Evolutionary conservation across 768 basidiomycete species (phyloP).

Genomic region (Termitomyces sp.): DNA sequence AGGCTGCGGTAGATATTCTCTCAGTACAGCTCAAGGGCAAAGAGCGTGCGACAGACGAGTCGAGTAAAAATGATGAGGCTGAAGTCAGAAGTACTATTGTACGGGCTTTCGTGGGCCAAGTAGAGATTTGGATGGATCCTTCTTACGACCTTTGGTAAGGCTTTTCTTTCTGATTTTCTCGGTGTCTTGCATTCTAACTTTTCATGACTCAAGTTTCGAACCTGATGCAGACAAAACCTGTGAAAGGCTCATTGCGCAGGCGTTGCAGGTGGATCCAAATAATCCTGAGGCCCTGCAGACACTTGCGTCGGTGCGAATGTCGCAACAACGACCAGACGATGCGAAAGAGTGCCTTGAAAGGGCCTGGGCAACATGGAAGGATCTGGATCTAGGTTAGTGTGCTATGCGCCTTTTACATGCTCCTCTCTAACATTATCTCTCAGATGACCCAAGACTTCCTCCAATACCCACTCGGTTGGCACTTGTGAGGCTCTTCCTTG

Average conservation of each 20-base stretch:
- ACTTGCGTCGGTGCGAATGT: slow-evolving; percentile 85
- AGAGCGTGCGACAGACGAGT: slow-evolving; percentile 44
- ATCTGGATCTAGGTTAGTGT: slow-evolving; percentile 49
- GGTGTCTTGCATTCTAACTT: not conserved
- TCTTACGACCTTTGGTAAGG: slow-evolving; percentile 81
- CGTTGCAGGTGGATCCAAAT: slow-evolving; percentile 67
- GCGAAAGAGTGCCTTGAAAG: slow-evolving; percentile 68
- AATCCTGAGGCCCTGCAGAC: slow-evolving; percentile 79
- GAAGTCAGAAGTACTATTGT: slow-evolving; percentile 70
- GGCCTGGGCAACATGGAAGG: slow-evolving; percentile 69
- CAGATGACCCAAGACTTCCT: slow-evolving; percentile 69
- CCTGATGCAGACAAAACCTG: slow-evolving; percentile 80
- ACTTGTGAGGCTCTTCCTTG: slow-evolving; percentile 80
- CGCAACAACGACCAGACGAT: slow-evolving; percentile 80
- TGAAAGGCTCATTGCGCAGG: slow-evolving; percentile 70
- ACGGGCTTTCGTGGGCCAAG: slow-evolving; percentile 80
- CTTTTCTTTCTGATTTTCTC: not conserved
- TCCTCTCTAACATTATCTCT: not conserved
- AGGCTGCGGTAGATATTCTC: slow-evolving; percentile 74
- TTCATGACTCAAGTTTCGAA: slow-evolving; percentile 55
- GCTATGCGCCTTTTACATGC: not conserved
- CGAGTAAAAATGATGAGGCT: slow-evolving; percentile 43
- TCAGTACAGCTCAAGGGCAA: slow-evolving; percentile 72
- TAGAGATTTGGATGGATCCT: slow-evolving; percentile 97
- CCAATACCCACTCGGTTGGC: slow-evolving; percentile 68